phyloP scores from a whole-genome alignment of 1,284 basidiomycete species.

The Entoloma clypeatum region DNA sequence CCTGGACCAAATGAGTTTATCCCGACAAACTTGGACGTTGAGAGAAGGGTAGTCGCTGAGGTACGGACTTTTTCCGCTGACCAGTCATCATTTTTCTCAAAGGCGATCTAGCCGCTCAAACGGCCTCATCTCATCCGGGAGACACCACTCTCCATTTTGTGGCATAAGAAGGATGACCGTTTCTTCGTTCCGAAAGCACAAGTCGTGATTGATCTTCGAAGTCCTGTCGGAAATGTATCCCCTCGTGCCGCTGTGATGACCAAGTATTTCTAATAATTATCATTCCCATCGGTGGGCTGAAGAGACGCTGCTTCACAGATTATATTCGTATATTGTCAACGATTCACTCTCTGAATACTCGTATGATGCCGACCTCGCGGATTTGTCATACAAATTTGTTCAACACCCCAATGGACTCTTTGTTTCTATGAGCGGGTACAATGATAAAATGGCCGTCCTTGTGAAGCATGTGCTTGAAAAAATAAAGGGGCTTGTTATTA shows the following conservation, averaged over 20 bases:
- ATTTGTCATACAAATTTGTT: constrained; percentile 75
- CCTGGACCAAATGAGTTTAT: constrained; percentile 89
- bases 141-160: constrained; percentile 70
- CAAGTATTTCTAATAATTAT: constrained; percentile 31
- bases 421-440: constrained; percentile 82
- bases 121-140: constrained; percentile 76
- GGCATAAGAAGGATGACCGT: constrained; percentile 95
- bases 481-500: constrained; percentile 66
- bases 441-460: constrained; percentile 87
- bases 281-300: constrained; percentile 1
- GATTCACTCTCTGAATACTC: constrained; percentile 90
- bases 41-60: constrained; percentile 63
- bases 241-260: constrained; percentile 60
- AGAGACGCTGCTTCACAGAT: constrained; percentile 37
- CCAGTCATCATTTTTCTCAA: constrained; percentile 7
- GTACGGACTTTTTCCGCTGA: constrained; percentile 32
- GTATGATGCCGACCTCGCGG: constrained; percentile 93
- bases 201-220: constrained; percentile 68
- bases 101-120: constrained; percentile 52
- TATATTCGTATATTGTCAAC: constrained; percentile 85
- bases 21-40: constrained; percentile 81
- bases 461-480: constrained; percentile 75
- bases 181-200: constrained; percentile 92
- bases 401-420: constrained; percentile 68
- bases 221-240: constrained; percentile 52